A percentile compares a stretch with the other conserved stretches of the same genome.
Conservation (phyloP, 2,329 filamentous ascomycete species). For the Calonectria crousiana region DNA sequence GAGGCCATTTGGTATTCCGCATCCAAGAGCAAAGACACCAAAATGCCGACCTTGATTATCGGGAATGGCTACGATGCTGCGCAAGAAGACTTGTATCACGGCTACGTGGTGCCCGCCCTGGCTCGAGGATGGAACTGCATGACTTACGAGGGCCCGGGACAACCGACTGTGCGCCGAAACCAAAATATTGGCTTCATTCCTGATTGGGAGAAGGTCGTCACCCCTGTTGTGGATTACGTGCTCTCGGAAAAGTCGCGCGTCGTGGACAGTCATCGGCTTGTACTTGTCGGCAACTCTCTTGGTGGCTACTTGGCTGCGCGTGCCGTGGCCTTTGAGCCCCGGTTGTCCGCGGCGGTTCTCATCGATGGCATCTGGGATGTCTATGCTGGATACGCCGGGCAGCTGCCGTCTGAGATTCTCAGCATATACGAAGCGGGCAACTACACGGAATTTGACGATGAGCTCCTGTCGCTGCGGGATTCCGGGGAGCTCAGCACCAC, state of each 20-base stretch:
- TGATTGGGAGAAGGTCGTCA: constrained; percentile 57
- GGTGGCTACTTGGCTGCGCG: constrained; percentile 55
- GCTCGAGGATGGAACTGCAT: constrained; percentile 58
- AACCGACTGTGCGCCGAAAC: constrained; percentile 54
- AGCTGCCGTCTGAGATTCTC: constrained; percentile 41
- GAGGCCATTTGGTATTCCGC: constrained; percentile 51
- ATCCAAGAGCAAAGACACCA: constrained; percentile 27
- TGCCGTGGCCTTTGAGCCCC: constrained; percentile 58
- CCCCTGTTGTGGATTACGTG: constrained; percentile 55
- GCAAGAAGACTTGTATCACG: constrained; percentile 58
- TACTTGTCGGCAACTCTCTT: constrained; percentile 55
- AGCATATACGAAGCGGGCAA: constrained; percentile 18
- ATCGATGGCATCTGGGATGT: constrained; percentile 53
- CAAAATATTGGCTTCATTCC: constrained; percentile 58
- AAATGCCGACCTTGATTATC: constrained; percentile 54
- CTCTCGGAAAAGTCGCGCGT: constrained; percentile 31
- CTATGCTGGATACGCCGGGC: constrained; percentile 45
- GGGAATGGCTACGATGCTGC: constrained; percentile 57
- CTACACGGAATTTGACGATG: constrained; percentile 12
- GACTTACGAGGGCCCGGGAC: constrained; percentile 61
- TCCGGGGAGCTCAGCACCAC: background rate
- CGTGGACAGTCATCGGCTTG: constrained; percentile 50
- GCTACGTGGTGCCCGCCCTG: constrained; percentile 48
- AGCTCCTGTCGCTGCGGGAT: background rate
- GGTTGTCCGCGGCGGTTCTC: constrained; percentile 52